Percentiles rank a stretch among this genome's conserved stretches.
Conservation (phyloP, 2,329 filamentous ascomycete genomes). For the Ophiostoma montium region DNA sequence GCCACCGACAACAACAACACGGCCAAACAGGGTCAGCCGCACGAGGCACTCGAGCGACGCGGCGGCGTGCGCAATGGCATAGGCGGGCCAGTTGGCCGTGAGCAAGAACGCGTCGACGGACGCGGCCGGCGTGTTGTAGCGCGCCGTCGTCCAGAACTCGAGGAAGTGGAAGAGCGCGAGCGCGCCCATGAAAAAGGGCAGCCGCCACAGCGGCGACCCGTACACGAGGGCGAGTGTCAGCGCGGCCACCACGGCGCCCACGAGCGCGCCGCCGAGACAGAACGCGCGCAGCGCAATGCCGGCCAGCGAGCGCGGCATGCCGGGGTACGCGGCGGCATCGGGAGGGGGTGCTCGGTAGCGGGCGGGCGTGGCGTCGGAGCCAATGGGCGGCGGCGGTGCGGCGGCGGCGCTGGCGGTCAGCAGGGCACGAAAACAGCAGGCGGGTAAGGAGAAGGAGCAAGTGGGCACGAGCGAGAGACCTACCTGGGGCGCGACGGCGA, state of each 20-base stretch:
- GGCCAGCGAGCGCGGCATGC: conserved; percentile 40
- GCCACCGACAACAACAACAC: conserved; percentile 28
- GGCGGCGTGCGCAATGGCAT: conserved; percentile 66
- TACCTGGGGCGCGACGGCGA: background rate
- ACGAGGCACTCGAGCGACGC: conserved; percentile 62
- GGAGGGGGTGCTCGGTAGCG: conserved; percentile 16
- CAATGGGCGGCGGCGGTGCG: background rate
- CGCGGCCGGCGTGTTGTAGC: conserved; percentile 64
- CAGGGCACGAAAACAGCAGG: background rate
- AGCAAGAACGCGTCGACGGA: conserved; percentile 67
- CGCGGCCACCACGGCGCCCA: conserved; percentile 18
- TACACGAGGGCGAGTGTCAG: conserved; percentile 17
- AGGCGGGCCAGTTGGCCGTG: conserved; percentile 68
- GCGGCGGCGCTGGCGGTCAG: background rate
- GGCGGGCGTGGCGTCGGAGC: background rate
- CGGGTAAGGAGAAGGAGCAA: too few species aligned
- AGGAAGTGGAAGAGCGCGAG: conserved; percentile 86
- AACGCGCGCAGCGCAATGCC: conserved; percentile 45
- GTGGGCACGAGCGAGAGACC: too few species aligned
- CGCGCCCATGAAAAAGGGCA: conserved; percentile 51
- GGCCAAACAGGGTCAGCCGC: conserved; percentile 22
- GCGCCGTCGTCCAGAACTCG: conserved; percentile 84
- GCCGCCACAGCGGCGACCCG: conserved; percentile 41
- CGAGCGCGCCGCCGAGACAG: conserved; percentile 33
- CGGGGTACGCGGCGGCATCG: conserved; percentile 24